Evolutionary conservation across 2,329 filamentous ascomycete genomes (phyloP).

Genomic region (Coniosporium tulheliwenetii): DNA sequence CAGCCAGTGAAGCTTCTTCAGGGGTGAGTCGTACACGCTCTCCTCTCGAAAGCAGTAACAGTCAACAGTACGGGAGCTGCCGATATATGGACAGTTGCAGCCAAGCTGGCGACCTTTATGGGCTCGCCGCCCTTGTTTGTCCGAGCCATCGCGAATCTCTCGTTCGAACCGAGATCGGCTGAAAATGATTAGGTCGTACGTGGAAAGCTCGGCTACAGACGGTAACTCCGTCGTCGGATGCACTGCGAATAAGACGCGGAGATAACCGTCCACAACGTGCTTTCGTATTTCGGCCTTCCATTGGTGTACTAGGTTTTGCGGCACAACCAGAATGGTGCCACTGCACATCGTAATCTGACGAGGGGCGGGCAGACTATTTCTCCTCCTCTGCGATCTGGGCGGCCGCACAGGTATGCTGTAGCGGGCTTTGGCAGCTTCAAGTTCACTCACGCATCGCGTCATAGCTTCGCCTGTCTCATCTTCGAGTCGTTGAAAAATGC

Average conservation of each 20-base stretch:
- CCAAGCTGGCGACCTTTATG: constrained; percentile 1
- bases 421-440: constrained; percentile 22
- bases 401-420: constrained; percentile 24
- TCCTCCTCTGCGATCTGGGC: constrained; percentile 24
- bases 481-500: constrained; percentile 40
- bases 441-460: constrained; percentile 34
- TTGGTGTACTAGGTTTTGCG: constrained; percentile 68
- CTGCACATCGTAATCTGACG: constrained; percentile 47
- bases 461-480: constrained; percentile 33
- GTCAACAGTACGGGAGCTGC: constrained; percentile 24
- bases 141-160: constrained; percentile 39
- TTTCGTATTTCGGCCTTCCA: constrained; percentile 71
- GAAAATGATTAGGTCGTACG: constrained; percentile 65
- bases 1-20: constrained; percentile 66
- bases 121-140: constrained; percentile 14
- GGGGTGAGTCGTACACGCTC: constrained; percentile 38
- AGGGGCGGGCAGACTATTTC: constrained; percentile 19
- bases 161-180: constrained; percentile 58
- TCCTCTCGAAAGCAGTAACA: constrained; percentile 27
- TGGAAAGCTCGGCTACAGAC: constrained; percentile 37
- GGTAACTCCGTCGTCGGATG: constrained; percentile 39
- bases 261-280: constrained; percentile 44
- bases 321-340: constrained; percentile 64
- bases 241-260: constrained; percentile 51
- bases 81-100: constrained; percentile 27